Evolutionary conservation across 1,284 basidiomycete species (phyloP), one percentile per base, ranked within the genome.

Genomic region (Pholiota adiposa): DNA sequence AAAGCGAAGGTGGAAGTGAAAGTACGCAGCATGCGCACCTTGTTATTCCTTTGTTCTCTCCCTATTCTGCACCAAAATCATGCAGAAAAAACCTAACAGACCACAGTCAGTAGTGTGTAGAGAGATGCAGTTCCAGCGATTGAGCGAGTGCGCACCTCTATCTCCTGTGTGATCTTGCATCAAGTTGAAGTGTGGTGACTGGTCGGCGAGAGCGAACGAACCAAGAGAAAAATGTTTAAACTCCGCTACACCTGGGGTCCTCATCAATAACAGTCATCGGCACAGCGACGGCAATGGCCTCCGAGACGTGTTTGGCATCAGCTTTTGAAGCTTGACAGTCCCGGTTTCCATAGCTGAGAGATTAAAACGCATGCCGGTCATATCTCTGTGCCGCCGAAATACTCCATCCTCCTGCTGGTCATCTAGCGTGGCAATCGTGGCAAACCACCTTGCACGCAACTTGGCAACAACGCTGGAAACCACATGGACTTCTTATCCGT

Each of bases 371-470:
- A 55, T 48, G 44, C 25, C 54, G 54, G 54, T 11, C 43, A 36
- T 1, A 55, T 46, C 41, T 34, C 46, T 48, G 34, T n/a, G n/a
- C 53, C 54, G 29, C 54, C 36, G 19, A 38, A 51, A 33, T n/a
- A 43, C 41, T 31, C 38, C 40, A 54, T 29, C 29, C 36, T 38
- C 16, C 54, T 38, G 54, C 23, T 21, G 36, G 46, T 56, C 48
- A 56, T 56, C 21, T 36, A 56, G 54, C 54, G 54, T 56, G 54
- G 54, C 54, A 56, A 56, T 50, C 54, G 54, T 56, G 54, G 54
- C 18, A 56, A 36, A 31, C 9, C n/a, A 34, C 18, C n/a, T 21
- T 33, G 36, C 14, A 16, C 34, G 54, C 54, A 56, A 50, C 54
- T 29, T 50, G 23, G 54, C 54, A 56, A 56, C 44, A 38, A 18